Conservation (phyloP, 2,329 filamentous ascomycete species). For the Colletotrichum tropicale region DNA sequence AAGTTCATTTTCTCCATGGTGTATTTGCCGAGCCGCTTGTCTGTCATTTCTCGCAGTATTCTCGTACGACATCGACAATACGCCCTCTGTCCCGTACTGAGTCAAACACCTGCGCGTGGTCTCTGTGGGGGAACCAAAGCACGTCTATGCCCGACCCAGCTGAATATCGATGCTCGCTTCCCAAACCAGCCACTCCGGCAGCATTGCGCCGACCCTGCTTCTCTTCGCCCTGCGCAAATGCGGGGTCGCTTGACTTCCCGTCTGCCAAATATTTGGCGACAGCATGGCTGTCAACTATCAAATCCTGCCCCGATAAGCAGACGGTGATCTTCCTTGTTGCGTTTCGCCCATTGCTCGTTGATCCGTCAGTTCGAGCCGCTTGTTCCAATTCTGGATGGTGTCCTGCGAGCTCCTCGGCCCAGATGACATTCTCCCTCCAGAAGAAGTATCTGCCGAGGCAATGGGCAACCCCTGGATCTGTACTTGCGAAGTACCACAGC, state of each 20-base stretch:
- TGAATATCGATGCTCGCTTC: not conserved
- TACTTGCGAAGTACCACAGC: slow-evolving; percentile 73
- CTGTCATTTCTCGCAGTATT: not conserved
- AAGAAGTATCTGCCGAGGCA: slow-evolving; percentile 71
- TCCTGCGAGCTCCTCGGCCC: slow-evolving; percentile 66
- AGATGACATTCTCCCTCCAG: slow-evolving; percentile 73
- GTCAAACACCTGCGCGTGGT: slow-evolving; percentile 69
- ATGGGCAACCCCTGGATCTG: slow-evolving; percentile 69
- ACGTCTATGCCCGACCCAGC: slow-evolving; percentile 53
- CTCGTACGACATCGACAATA: slow-evolving; percentile 25
- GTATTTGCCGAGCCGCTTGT: not conserved
- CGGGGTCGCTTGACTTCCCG: slow-evolving; percentile 15
- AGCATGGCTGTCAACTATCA: slow-evolving; percentile 66
- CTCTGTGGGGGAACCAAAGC: slow-evolving; percentile 63
- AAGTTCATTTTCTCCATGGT: not conserved
- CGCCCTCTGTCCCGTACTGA: slow-evolving; percentile 28
- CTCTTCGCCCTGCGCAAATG: slow-evolving; percentile 20
- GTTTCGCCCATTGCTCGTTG: slow-evolving; percentile 19
- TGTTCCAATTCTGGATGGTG: not conserved
- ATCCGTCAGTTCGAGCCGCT: not conserved
- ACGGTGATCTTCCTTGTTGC: slow-evolving; percentile 54
- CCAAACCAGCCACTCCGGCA: not conserved
- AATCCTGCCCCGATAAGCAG: slow-evolving; percentile 61
- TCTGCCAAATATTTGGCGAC: slow-evolving; percentile 60
- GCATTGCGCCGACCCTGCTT: slow-evolving; percentile 1